Conservation (phyloP, 495 filamentous ascomycete species). For the Penicillium simplicissimum region DNA sequence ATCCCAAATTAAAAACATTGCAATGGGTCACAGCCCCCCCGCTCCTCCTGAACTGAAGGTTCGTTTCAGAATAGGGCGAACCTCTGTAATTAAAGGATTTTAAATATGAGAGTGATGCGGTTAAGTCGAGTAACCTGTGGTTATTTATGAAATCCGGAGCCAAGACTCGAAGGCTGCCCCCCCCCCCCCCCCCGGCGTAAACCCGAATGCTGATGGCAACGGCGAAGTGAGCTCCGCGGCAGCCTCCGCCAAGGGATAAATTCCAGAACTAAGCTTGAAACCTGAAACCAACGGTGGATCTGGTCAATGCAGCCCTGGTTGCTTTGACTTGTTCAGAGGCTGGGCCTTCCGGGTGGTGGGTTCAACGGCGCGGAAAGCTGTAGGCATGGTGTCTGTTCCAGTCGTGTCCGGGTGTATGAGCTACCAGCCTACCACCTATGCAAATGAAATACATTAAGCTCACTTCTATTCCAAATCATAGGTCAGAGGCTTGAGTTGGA, state of each 20-base stretch:
- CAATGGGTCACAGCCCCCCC: neutral
- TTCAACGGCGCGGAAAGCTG: too few relatives aligned
- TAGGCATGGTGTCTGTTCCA: too few relatives aligned
- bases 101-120: neutral
- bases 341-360: neutral
- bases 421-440: too few relatives aligned
- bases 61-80: neutral
- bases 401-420: too few relatives aligned
- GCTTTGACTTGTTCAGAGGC: neutral
- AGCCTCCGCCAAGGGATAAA: neutral
- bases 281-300: conserved; percentile 9
- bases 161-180: neutral
- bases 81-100: neutral
- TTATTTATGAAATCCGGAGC: neutral
- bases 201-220: neutral
- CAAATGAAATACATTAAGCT: too few relatives aligned
- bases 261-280: conserved; percentile 1
- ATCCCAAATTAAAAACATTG: conserved; percentile 5
- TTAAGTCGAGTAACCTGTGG: neutral
- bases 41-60: neutral
- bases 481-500: too few relatives aligned
- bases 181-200: too few relatives aligned
- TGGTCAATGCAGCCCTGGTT: neutral
- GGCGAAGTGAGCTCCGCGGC: neutral
- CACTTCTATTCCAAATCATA: too few relatives aligned